Evolutionary conservation across 805 yeast species (phyloP).

Genomic region (Lipomyces sp.): DNA sequence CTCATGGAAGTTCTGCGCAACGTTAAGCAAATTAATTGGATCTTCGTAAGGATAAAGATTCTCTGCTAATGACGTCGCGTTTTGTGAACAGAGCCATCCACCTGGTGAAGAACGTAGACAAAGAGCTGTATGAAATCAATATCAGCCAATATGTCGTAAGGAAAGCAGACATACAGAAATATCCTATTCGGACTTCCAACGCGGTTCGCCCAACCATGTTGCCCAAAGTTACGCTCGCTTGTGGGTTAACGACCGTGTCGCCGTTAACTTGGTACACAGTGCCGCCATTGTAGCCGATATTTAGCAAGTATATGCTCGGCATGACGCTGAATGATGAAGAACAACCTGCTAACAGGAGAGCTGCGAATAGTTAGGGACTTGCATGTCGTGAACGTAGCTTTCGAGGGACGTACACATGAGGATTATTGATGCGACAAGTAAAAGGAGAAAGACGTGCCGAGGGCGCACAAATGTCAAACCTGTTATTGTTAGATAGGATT

Average conservation of each 20-base stretch:
- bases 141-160: background rate
- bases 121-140: slow-evolving; percentile 8
- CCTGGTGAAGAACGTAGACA: slow-evolving; percentile 17
- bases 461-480: slow-evolving; percentile 32
- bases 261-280: slow-evolving; percentile 21
- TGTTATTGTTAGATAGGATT: slow-evolving; percentile 5
- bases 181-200: slow-evolving; percentile 32
- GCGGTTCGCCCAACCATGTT: slow-evolving; percentile 24
- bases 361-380: slow-evolving; percentile 14
- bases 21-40: slow-evolving; percentile 32
- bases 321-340: slow-evolving; percentile 25
- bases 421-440: slow-evolving; percentile 21
- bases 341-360: slow-evolving; percentile 34
- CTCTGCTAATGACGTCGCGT: slow-evolving; percentile 28
- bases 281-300: slow-evolving; percentile 34
- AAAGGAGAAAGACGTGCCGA: slow-evolving; percentile 29
- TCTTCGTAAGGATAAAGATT: slow-evolving; percentile 18
- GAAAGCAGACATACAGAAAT: slow-evolving; percentile 24
- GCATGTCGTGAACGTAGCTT: background rate
- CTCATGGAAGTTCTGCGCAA: slow-evolving; percentile 23
- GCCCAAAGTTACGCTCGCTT: slow-evolving; percentile 17
- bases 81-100: slow-evolving; percentile 32
- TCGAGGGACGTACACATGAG: slow-evolving; percentile 17
- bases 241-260: slow-evolving; percentile 21
- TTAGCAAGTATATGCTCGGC: slow-evolving; percentile 27